Percentiles rank a stretch among this genome's conserved stretches.
Conservation (phyloP, 148 eudicot species). For the Rhododendron molle region DNA sequence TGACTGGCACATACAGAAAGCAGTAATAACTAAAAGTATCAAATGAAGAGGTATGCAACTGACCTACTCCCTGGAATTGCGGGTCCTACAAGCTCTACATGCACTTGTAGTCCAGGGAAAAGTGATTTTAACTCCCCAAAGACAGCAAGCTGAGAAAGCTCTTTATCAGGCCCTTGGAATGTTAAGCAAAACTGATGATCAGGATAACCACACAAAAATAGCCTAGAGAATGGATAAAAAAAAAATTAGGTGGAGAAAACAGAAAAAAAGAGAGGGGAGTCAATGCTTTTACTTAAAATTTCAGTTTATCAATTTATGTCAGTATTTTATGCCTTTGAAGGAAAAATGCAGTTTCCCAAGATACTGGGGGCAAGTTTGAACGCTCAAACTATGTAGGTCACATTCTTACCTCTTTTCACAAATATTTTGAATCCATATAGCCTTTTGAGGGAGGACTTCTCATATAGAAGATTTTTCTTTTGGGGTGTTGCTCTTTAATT, state of each 20-base stretch:
- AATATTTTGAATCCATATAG: background rate
- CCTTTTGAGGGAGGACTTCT: background rate
- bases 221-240: background rate
- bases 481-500: background rate
- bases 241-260: background rate
- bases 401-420: background rate
- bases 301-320: background rate
- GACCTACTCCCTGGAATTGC: constrained; percentile 67
- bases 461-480: background rate
- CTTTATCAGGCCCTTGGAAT: constrained; percentile 75
- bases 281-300: background rate
- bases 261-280: background rate
- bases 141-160: constrained; percentile 68
- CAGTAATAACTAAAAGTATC: background rate
- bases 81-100: constrained; percentile 73
- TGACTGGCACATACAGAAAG: background rate
- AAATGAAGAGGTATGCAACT: constrained; percentile 8
- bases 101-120: constrained; percentile 50
- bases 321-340: background rate
- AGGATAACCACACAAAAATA: background rate
- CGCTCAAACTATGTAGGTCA: background rate
- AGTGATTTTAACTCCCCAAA: constrained; percentile 83
- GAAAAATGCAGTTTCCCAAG: background rate
- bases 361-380: background rate
- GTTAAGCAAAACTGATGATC: constrained; percentile 8